Base-by-base conservation (phyloP, 768 basidiomycete species). In the Pisolithus sp. region DNA sequence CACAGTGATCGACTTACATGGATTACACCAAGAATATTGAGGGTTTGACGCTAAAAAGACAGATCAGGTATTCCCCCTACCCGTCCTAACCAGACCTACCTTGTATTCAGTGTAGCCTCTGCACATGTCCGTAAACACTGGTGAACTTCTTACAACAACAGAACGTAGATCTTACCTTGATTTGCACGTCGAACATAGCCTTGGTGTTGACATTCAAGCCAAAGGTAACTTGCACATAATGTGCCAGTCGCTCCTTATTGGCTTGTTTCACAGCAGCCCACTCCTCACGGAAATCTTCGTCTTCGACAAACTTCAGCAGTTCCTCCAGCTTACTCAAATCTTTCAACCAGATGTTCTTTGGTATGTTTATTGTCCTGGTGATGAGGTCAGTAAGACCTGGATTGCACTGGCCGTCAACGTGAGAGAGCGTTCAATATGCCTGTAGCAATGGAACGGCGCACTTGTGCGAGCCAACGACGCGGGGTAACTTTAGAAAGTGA, bases 81-180 rank as follows among this genome's bases (percentile, higher is more conserved):
- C n/a, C 4, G 1, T 18, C 46, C 4, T 15, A 5, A 12, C 13
- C 20, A 23, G 36, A 59, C 63, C n/a, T 46, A 81, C 83, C 79
- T 92, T 93, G 63, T 89, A 95, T 71, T 96, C 93, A n/a, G 57
- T 97, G 94, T 56, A 95, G 71, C 59, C 95, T 82, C 86, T 93
- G 57, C 30, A 57, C 54, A 47, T 28, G 6, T 40, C 28, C 37
- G 43, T 34, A 46, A 15, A 18, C 40, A 58, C 31, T 20, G 5
- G 0, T 28, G 13, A 34, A 21, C 31, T 24, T 24, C 28, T 21
- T 10, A 36, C 18, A 6, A 12, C 10, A 38, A 44, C 28, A 23
- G 18, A 39, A 34, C 6, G 44, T 8, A 5, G 0, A 9, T 59
- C 72, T 13, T 21, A 81, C 83, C 77, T 89, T 89, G 60, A 92